These are phyloP conservation scores for Cutaneotrichosporon curvatum DNA, from an alignment of 1,284 basidiomycete species.

Conservation along the genomic window DNA sequence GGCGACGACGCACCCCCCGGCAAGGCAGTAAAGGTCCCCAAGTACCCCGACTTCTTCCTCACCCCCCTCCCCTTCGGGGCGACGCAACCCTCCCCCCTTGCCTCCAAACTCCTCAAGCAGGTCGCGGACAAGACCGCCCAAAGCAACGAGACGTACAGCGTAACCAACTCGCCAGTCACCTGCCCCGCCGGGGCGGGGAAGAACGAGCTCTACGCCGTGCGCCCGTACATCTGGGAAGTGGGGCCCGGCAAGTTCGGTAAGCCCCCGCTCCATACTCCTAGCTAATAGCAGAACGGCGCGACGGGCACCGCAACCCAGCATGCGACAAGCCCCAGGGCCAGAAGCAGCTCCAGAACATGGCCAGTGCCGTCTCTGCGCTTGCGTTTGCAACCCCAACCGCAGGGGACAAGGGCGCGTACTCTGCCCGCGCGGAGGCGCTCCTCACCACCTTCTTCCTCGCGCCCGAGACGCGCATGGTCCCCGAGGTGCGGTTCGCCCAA, in stretches of 20 bases:
- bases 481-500: slow-evolving; percentile 30
- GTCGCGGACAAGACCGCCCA: slow-evolving; percentile 9
- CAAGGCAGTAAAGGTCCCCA: slow-evolving; percentile 3
- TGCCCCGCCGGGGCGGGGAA: slow-evolving; percentile 22
- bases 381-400: slow-evolving; percentile 11
- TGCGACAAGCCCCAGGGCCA: slow-evolving; percentile 27
- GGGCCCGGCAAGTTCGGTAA: slow-evolving; percentile 24
- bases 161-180: slow-evolving; percentile 21
- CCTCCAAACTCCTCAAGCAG: slow-evolving; percentile 9
- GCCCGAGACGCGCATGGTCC: slow-evolving; percentile 27
- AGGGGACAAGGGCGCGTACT: background rate
- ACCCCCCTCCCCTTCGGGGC: slow-evolving; percentile 3
- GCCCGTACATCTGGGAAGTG: slow-evolving; percentile 32
- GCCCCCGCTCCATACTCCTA: background rate
- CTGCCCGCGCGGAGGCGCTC: slow-evolving; percentile 13
- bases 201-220: slow-evolving; percentile 30
- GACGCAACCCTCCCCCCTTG: background rate
- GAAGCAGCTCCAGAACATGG: slow-evolving; percentile 23
- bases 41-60: slow-evolving; percentile 19
- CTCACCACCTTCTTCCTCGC: slow-evolving; percentile 33
- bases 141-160: slow-evolving; percentile 17
- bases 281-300: slow-evolving; percentile 22
- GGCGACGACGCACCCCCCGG: too few species aligned
- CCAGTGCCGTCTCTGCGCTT: slow-evolving; percentile 18
- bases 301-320: slow-evolving; percentile 33